Base-by-base conservation (phyloP, 371 early-diverging fungal species). In the Circinella umbellata region DNA sequence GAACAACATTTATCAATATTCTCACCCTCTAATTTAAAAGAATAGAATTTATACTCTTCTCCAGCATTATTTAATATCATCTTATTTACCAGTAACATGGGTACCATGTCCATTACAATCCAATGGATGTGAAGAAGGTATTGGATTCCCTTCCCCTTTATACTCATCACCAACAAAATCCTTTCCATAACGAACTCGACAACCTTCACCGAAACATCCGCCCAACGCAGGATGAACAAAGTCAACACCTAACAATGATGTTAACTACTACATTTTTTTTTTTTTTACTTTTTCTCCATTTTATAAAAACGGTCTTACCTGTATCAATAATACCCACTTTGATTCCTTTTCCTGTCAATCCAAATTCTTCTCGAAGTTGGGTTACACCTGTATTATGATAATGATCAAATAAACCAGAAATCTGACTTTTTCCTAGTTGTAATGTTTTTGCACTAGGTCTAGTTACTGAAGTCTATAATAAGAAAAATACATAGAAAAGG, bases 51-150 rank as follows among this genome's bases (percentile, higher is more conserved):
- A 27, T 27, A 27, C 2, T 27, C 27, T 27, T 27, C 1, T 27
- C 27, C 2, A 27, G 27, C 1, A 27, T 27, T 27, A 27, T 27
- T 27, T 27, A 27, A 27, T 27, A 27, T 27, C 2, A 27, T 27
- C 27, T 61, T 42, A 36, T 27, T 78, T 86, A 53, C 86, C 83
- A 1, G 84, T 79, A 14, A 90, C 90, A 68, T 90, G 90, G 1
- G 90, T 89, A 3, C 91, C 91, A 73, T 91, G 91, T 5, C 89
- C 89, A 34, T 86, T 85, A 60, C 91, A 91, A 61, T 87, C 88
- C 59, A 81, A 78, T 4, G 89, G 90, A 68, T 88, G 84, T 3
- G 70, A 69, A 37, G 77, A 84, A 1, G 86, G 70, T 14, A 36
- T 69, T 5, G 69, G 68, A 0, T 63, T 20, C 18, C 74, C 66